phyloP scores from a whole-genome alignment of 73 alveolate species.

The Stentor roeselii region DNA sequence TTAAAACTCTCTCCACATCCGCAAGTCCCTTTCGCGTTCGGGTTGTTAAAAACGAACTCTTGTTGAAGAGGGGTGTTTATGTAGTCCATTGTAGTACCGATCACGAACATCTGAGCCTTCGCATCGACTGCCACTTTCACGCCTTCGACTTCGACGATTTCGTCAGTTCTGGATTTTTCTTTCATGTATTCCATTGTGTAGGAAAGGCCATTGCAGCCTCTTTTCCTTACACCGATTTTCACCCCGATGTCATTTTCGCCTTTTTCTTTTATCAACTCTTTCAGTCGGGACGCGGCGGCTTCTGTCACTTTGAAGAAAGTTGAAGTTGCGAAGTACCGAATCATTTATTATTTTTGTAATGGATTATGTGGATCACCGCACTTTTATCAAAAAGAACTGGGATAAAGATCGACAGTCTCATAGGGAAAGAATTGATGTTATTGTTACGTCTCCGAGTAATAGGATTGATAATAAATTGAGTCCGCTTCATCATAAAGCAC shows the following conservation, averaged over 20 bases:
- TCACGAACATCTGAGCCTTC: conserved; percentile 72
- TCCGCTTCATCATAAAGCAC: neutral
- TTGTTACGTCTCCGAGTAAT: neutral
- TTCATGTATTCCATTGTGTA: conserved; percentile 71
- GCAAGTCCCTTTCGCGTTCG: conserved; percentile 76
- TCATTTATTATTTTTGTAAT: too few species aligned
- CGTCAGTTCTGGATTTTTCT: conserved; percentile 60
- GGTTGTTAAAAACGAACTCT: conserved; percentile 78
- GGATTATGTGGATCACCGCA: too few species aligned
- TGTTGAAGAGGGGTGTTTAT: conserved; percentile 64
- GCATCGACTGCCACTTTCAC: conserved; percentile 66
- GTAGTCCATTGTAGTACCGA: conserved; percentile 86
- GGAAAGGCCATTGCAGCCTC: conserved; percentile 81
- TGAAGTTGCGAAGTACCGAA: conserved; percentile 72
- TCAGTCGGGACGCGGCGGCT: conserved; percentile 28
- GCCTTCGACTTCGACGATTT: conserved; percentile 59
- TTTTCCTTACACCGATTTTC: conserved; percentile 68
- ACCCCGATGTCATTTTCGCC: conserved; percentile 41
- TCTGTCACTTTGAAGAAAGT: conserved; percentile 35
- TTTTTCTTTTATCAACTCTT: neutral
- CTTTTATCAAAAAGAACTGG: too few species aligned
- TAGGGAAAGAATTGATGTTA: neutral
- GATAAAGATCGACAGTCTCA: neutral
- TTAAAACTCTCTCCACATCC: conserved; percentile 90
- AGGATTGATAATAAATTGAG: neutral